A percentile compares a stretch with the other conserved stretches of the same genome.
Evolutionary conservation across 306 rosid species (phyloP).

Genomic region (Chamaecrista fasciculata): DNA sequence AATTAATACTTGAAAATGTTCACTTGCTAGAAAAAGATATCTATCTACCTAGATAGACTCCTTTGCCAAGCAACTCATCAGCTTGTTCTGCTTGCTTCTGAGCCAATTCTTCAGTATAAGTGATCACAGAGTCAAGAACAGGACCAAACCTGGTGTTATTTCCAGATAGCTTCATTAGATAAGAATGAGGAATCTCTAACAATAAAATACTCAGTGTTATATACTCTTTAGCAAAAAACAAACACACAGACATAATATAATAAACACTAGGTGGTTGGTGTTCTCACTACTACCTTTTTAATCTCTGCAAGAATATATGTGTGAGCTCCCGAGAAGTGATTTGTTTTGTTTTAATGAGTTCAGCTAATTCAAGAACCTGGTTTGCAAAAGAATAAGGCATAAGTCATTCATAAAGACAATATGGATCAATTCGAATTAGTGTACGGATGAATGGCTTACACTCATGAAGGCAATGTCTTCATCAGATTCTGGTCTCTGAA

Average conservation of each 20-base stretch:
- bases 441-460: slow-evolving; percentile 40
- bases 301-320: slow-evolving; percentile 55
- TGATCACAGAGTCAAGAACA: slow-evolving; percentile 64
- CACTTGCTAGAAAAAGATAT: slow-evolving; percentile 12
- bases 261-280: slow-evolving; percentile 12
- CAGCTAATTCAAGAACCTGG: slow-evolving; percentile 76
- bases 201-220: background rate
- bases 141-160: slow-evolving; percentile 51
- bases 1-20: background rate
- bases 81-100: slow-evolving; percentile 64
- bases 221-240: background rate
- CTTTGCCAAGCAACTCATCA: slow-evolving; percentile 57
- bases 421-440: slow-evolving; percentile 19
- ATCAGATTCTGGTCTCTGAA: slow-evolving; percentile 56
- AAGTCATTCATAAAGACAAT: background rate
- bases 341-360: slow-evolving; percentile 65
- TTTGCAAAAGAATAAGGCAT: background rate
- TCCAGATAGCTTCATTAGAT: slow-evolving; percentile 9
- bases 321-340: slow-evolving; percentile 70
- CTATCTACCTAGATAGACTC: slow-evolving; percentile 62
- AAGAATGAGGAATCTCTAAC: slow-evolving; percentile 1
- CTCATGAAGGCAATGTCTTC: slow-evolving; percentile 72
- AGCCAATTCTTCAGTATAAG: slow-evolving; percentile 69
- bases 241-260: slow-evolving; percentile 3
- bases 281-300: slow-evolving; percentile 50